Percentiles rank a stretch among this genome's conserved stretches.
Conservation (phyloP, 495 filamentous ascomycete species). For the Penicillium canariense region DNA sequence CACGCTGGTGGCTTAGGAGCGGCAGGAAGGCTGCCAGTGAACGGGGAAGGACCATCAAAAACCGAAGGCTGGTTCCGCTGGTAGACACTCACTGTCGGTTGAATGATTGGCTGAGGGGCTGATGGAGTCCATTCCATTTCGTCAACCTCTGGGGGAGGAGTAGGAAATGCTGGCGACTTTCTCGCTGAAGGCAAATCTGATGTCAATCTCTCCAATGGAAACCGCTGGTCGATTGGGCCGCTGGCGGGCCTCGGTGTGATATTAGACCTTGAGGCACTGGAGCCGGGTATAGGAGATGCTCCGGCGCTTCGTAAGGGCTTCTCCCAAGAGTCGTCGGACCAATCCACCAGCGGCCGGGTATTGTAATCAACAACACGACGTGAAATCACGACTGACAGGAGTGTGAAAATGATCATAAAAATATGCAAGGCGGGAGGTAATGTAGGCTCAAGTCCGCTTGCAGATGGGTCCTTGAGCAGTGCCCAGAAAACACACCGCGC, state of each 20-base stretch:
- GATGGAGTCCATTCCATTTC: conserved; percentile 87
- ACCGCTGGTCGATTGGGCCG: conserved; percentile 27
- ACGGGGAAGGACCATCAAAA: conserved; percentile 50
- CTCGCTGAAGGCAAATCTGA: conserved; percentile 24
- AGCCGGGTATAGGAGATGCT: conserved; percentile 20
- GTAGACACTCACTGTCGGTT: conserved; percentile 36
- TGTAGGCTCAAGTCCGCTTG: conserved; percentile 40
- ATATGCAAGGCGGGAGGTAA: conserved; percentile 52
- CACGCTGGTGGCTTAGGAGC: conserved; percentile 64
- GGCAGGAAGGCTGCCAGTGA: conserved; percentile 61
- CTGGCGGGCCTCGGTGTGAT: conserved; percentile 21
- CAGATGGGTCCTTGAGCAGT: conserved; percentile 46
- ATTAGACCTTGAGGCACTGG: conserved; percentile 13
- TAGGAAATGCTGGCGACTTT: conserved; percentile 31
- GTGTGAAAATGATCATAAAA: conserved; percentile 52
- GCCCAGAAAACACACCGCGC: conserved; percentile 55
- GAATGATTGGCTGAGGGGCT: conserved; percentile 40
- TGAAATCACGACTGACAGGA: conserved; percentile 43
- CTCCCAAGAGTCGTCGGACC: conserved; percentile 44
- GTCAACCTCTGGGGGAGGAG: conserved; percentile 39
- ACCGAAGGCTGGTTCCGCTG: conserved; percentile 31
- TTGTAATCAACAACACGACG: conserved; percentile 50
- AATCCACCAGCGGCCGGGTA: conserved; percentile 56
- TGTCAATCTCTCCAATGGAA: conserved; percentile 43
- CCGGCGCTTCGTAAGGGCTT: conserved; percentile 28